Conservation (phyloP, 495 filamentous ascomycete species). For the Aspergillus taichungensis region DNA sequence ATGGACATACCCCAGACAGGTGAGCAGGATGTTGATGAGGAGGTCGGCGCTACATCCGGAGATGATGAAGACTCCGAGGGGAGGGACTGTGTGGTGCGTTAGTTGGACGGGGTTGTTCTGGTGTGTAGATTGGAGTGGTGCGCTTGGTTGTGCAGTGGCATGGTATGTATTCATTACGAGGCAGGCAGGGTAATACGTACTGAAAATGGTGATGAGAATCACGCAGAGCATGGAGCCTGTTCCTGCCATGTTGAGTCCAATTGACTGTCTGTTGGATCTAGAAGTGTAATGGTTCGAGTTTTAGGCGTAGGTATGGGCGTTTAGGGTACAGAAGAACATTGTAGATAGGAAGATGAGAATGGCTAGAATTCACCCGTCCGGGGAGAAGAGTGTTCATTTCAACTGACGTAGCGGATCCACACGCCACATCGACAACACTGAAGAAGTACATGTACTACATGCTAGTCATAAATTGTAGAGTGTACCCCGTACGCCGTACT, state of each 20-base stretch:
- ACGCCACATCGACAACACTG: too few relatives aligned
- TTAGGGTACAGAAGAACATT: too few relatives aligned
- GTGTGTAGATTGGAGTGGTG: too few relatives aligned
- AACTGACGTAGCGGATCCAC: too few relatives aligned
- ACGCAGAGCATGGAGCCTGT: slow-evolving; percentile 35
- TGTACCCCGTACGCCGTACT: background rate
- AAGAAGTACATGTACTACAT: too few relatives aligned
- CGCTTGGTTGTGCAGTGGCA: background rate
- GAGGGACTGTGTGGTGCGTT: slow-evolving; percentile 41
- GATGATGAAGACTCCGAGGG: slow-evolving; percentile 54
- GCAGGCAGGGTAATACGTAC: slow-evolving; percentile 26
- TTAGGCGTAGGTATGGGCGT: background rate
- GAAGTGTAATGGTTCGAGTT: background rate
- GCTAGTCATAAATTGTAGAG: too few relatives aligned
- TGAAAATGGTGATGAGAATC: slow-evolving; percentile 50
- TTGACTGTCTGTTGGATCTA: background rate
- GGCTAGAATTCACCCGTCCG: too few relatives aligned
- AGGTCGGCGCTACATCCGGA: slow-evolving; percentile 57
- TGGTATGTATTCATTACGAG: background rate
- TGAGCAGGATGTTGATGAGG: slow-evolving; percentile 55
- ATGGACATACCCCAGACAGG: slow-evolving; percentile 46
- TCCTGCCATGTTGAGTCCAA: slow-evolving; percentile 23
- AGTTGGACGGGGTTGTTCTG: too few relatives aligned
- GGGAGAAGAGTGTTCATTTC: too few relatives aligned
- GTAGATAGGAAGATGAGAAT: too few relatives aligned